Percentiles rank a stretch among this genome's conserved stretches.
Conservation (phyloP, 345 rosid genomes). For the Pistacia atlantica region DNA sequence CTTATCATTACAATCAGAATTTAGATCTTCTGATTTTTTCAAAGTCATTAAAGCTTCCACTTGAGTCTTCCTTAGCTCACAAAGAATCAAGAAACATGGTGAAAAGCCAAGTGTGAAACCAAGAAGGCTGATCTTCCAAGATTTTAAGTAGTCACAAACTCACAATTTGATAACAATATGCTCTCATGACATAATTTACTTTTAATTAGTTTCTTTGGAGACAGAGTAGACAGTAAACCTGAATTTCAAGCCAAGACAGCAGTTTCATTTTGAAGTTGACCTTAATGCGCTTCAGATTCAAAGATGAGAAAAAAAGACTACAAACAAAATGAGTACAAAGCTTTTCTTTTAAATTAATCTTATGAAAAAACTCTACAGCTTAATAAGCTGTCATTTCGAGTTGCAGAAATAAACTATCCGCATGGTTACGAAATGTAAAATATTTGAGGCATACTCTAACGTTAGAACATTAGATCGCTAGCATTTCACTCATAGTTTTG, state of each 20-base stretch:
- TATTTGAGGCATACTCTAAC: no score
- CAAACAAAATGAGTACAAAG: no score
- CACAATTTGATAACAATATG: neutral
- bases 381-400: no score
- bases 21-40: no score
- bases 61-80: neutral
- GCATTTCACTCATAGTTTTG: neutral
- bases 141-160: neutral
- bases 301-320: no score
- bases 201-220: neutral
- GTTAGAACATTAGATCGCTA: neutral
- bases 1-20: neutral
- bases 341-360: no score
- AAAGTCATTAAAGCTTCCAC: neutral
- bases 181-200: neutral
- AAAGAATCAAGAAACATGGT: no score
- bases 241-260: conserved; percentile 78
- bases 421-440: no score
- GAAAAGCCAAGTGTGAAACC: neutral
- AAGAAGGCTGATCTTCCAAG: neutral
- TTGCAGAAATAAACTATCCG: no score
- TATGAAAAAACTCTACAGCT: no score
- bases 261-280: conserved; percentile 72
- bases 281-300: no score
- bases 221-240: conserved; percentile 44